These are phyloP conservation scores for Blastocrithidia nonstop DNA, from an alignment of 208 protist genomes.

Conservation along the genomic window DNA sequence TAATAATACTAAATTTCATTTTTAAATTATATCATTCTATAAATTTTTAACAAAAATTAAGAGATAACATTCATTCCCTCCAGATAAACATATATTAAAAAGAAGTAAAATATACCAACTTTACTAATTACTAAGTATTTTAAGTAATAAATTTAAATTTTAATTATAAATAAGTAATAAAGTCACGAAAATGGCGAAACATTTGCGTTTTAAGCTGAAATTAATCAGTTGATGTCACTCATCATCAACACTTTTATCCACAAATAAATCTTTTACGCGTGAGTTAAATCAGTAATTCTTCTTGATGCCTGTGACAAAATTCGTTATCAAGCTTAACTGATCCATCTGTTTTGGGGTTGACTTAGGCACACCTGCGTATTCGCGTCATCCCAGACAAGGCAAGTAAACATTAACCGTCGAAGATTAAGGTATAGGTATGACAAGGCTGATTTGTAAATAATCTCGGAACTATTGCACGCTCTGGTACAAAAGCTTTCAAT, in stretches of 20 bases:
- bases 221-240: too few relatives aligned
- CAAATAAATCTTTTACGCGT: slow-evolving; percentile 99
- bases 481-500: slow-evolving; percentile 97
- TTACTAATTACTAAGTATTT: background rate
- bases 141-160: background rate
- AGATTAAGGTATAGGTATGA: slow-evolving; percentile 99
- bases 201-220: too few relatives aligned
- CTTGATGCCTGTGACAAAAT: too few relatives aligned
- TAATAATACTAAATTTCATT: background rate
- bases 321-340: slow-evolving; percentile 96
- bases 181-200: slow-evolving; percentile 71
- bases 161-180: too few relatives aligned
- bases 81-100: background rate
- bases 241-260: slow-evolving; percentile 99
- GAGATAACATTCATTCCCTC: background rate
- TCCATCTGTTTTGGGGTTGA: slow-evolving; percentile 49
- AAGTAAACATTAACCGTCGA: slow-evolving; percentile 87
- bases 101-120: background rate
- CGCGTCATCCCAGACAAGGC: slow-evolving; percentile 80
- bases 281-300: too few relatives aligned
- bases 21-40: background rate
- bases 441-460: slow-evolving; percentile 96
- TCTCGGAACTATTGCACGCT: slow-evolving; percentile 98
- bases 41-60: background rate
- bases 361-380: slow-evolving; percentile 83